Conservation (phyloP, 768 basidiomycete species). For the Gymnopilus junonius region DNA sequence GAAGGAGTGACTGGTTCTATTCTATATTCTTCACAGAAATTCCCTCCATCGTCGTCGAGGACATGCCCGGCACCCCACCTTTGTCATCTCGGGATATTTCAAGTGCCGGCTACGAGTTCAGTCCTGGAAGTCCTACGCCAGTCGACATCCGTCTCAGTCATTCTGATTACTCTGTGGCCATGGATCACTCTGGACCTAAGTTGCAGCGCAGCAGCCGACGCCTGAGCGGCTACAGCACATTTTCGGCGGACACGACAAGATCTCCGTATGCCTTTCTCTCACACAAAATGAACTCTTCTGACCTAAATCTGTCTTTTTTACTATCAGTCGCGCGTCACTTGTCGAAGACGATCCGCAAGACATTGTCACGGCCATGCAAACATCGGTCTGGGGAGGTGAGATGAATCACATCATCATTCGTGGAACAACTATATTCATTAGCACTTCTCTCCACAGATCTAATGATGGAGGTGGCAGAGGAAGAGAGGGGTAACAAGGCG, state of each 20-base stretch:
- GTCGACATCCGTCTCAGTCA: constrained; percentile 37
- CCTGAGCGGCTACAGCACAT: constrained; percentile 61
- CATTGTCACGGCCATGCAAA: constrained; percentile 61
- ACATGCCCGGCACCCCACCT: constrained; percentile 56
- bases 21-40: constrained; percentile 47
- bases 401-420: constrained; percentile 9
- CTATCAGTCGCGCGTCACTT: constrained; percentile 41
- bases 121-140: constrained; percentile 46
- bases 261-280: constrained; percentile 47
- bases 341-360: constrained; percentile 50
- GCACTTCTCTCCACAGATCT: constrained; percentile 16
- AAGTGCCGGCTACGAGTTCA: constrained; percentile 39
- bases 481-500: constrained; percentile 19
- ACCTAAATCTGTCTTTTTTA: constrained; percentile 1
- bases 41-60: constrained; percentile 73
- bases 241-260: constrained; percentile 54
- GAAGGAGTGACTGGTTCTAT: neutral
- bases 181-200: constrained; percentile 47
- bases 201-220: constrained; percentile 61
- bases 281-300: constrained; percentile 3
- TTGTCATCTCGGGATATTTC: constrained; percentile 60
- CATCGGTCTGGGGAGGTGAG: constrained; percentile 77
- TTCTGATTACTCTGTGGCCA: constrained; percentile 50
- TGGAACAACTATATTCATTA: neutral
- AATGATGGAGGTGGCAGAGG: constrained; percentile 27